Base-by-base conservation (phyloP, 495 filamentous ascomycete species). In the Bacidia gigantensis region DNA sequence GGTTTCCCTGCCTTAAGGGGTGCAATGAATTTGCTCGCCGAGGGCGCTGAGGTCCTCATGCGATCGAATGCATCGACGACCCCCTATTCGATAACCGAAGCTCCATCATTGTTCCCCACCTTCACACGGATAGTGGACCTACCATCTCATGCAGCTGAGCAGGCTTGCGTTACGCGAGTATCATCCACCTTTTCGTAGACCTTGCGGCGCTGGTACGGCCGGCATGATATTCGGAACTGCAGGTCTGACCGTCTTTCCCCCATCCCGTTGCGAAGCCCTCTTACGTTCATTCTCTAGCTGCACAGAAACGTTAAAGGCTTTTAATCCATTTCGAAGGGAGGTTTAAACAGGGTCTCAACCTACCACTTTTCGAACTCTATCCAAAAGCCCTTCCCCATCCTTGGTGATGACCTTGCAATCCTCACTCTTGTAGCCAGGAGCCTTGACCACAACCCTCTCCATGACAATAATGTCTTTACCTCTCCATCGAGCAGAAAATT, bases 401-500 rank as follows among this genome's bases (percentile, higher is more conserved):
- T 71, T 66, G 48, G 68, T 61, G 51, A 73, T 58, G 14, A 72
- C 66, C 55, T 67, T 70, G 56, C 80, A 81, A 45, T 80, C 75
- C 29, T 81, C 79, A 25, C 71, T 63, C 2, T 69, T 72, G 60
- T 84, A 85, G 7, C 56, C 56, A 2, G 81, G 82, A 3, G 72
- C 62, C 11, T 72, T 63, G 53, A 86, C 79, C 24, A 77, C 61
- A 26, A 85, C 80, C n/a, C 72, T 69, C 58, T 83, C 80, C 43
- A 75, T 74, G 22, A 85, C 80, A 17, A 86, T 66, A 52, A 86
- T 85, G 32, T 68, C 69, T 44, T 67, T 69, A 7, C 72, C 78
- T 55, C 79, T 67, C 82, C 82, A 86, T 42, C 75, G 69, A 42
- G 78, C 71, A 10, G 78, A 77, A 69, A 83, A 81, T 58, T 76